These are phyloP conservation scores for Drosera spatulata DNA, from an alignment of 179 eudicot genomes.

Conservation along the genomic window DNA sequence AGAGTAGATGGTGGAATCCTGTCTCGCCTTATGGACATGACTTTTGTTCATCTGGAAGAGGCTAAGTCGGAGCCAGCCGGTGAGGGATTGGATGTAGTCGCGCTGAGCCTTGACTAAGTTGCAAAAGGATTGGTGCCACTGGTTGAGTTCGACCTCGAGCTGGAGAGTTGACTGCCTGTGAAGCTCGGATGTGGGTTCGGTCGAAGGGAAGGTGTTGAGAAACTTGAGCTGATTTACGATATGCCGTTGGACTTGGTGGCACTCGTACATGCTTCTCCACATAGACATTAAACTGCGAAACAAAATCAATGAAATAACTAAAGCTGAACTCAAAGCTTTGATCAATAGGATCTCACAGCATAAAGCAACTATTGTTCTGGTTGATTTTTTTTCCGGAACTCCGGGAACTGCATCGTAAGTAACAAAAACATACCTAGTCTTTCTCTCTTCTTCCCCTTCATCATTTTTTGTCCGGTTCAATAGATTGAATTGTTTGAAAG, in stretches of 20 bases:
- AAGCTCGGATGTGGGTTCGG: conserved; percentile 70
- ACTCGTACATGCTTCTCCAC: conserved; percentile 97
- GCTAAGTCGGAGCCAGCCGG: conserved; percentile 96
- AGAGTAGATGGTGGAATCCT: conserved; percentile 70
- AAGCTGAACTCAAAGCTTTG: background rate
- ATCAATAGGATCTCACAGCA: no score
- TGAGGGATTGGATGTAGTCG: conserved; percentile 62
- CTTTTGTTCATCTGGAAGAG: conserved; percentile 63
- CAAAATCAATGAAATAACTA: background rate
- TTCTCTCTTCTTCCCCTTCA: no score
- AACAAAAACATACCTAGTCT: no score
- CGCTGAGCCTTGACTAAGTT: conserved; percentile 68
- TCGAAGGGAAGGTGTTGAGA: conserved; percentile 51
- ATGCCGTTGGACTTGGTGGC: conserved; percentile 89
- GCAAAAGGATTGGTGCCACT: conserved; percentile 81
- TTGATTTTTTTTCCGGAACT: no score
- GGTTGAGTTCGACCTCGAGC: conserved; percentile 84
- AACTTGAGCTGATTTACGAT: conserved; percentile 89
- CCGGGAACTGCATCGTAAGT: no score
- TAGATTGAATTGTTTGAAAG: no score
- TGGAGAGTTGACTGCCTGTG: conserved; percentile 88
- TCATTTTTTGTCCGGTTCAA: no score
- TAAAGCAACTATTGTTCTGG: no score
- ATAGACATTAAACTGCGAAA: conserved; percentile 58
- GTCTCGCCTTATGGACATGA: conserved; percentile 36